A percentile compares a stretch with the other conserved stretches of the same genome.
These are phyloP conservation scores for Oxyria digyna DNA, from an alignment of 148 eudicot genomes.

Conservation along the genomic window DNA sequence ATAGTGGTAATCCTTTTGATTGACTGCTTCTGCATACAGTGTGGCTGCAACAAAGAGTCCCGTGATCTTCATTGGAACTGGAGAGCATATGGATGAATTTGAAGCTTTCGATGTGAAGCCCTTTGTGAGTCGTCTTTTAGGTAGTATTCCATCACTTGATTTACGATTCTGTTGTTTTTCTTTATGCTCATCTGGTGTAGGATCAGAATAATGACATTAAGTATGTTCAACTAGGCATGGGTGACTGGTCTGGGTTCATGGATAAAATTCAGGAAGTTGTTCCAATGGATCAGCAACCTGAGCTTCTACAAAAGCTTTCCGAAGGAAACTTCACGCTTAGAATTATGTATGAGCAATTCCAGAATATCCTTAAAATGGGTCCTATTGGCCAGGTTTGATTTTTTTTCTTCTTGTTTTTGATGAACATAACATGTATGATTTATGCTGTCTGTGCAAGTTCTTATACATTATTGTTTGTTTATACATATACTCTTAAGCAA, in stretches of 20 bases:
- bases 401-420: constrained; percentile 11
- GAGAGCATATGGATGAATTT: constrained; percentile 99
- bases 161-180: neutral
- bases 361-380: constrained; percentile 91
- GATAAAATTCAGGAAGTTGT: constrained; percentile 96
- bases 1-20: neutral
- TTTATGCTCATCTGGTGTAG: neutral
- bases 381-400: constrained; percentile 84
- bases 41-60: constrained; percentile 99
- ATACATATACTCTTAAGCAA: neutral
- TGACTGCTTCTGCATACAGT: constrained; percentile 25
- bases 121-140: constrained; percentile 95
- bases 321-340: constrained; percentile 90
- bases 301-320: constrained; percentile 92
- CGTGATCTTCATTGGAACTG: constrained; percentile 95
- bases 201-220: neutral
- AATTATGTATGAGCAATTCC: constrained; percentile 96
- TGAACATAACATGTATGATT: neutral
- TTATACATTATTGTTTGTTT: neutral
- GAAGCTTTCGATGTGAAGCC: constrained; percentile 97
- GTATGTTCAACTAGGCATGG: constrained; percentile 56
- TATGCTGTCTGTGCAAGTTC: neutral
- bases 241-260: constrained; percentile 97
- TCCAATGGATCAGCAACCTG: constrained; percentile 98
- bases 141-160: constrained; percentile 18